phyloP scores from a whole-genome alignment of 2,329 filamentous ascomycete genomes.

The Didymella lethalis region DNA sequence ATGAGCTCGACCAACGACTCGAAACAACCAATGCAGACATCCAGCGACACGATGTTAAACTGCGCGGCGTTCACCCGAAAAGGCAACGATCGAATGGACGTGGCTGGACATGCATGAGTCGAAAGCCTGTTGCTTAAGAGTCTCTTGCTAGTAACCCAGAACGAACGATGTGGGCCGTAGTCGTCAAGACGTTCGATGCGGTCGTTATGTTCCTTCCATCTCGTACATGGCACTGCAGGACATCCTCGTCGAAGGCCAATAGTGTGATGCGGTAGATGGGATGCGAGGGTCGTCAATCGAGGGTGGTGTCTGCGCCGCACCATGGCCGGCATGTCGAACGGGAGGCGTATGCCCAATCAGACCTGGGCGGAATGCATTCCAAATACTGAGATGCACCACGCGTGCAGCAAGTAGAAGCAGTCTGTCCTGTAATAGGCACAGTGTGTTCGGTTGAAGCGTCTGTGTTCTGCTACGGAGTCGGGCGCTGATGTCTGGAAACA shows the following conservation, averaged over 20 bases:
- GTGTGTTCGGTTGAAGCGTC: conserved; percentile 54
- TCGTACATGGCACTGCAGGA: conserved; percentile 6
- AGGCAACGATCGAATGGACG: not conserved
- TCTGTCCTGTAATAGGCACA: conserved; percentile 49
- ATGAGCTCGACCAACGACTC: not conserved
- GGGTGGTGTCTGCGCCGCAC: conserved; percentile 32
- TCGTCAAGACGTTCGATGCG: conserved; percentile 5
- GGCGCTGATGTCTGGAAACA: conserved; percentile 75
- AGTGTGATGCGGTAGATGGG: conserved; percentile 19
- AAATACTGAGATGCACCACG: conserved; percentile 36
- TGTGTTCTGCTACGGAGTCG: conserved; percentile 74
- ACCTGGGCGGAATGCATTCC: conserved; percentile 26
- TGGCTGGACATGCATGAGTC: not conserved
- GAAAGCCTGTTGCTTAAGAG: not conserved
- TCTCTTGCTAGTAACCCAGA: conserved; percentile 8
- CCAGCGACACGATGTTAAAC: not conserved
- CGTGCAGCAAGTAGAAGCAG: conserved; percentile 46
- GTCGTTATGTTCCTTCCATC: not conserved
- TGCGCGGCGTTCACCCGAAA: not conserved
- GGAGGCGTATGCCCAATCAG: conserved; percentile 38
- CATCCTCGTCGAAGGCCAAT: conserved; percentile 19
- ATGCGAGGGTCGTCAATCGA: conserved; percentile 40
- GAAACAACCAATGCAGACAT: not conserved
- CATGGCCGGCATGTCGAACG: conserved; percentile 31
- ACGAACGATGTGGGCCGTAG: conserved; percentile 2